These are phyloP conservation scores for Pythium folliculosum DNA, from an alignment of 352 stramenopile species.

Conservation along the genomic window DNA sequence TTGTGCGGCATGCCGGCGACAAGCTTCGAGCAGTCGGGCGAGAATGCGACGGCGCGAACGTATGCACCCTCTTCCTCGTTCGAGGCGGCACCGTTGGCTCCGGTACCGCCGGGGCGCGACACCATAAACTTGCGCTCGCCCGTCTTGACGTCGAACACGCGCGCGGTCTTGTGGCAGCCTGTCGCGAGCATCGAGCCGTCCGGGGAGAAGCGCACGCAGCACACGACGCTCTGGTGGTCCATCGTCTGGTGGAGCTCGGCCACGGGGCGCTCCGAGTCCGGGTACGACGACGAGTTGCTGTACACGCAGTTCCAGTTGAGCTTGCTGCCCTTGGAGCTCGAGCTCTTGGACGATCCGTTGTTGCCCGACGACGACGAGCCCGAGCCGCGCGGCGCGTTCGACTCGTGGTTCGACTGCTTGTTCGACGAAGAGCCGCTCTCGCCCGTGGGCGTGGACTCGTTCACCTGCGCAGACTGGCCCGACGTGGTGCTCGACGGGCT, in stretches of 20 bases:
- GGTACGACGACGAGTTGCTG: conserved; percentile 67
- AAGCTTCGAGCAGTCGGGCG: conserved; percentile 80
- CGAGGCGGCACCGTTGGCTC: conserved; percentile 38
- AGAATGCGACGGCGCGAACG: conserved; percentile 85
- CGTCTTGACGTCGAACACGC: conserved; percentile 87
- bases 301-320: conserved; percentile 88
- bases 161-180: conserved; percentile 84
- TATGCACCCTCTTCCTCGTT: conserved; percentile 83
- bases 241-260: conserved; percentile 88
- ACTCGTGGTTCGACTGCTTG: conserved; percentile 27
- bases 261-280: conserved; percentile 77
- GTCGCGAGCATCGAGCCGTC: conserved; percentile 87
- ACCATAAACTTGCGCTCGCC: conserved; percentile 83
- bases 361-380: conserved; percentile 31
- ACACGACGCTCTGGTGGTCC: conserved; percentile 89
- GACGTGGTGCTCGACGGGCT: conserved; percentile 49
- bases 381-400: conserved; percentile 12
- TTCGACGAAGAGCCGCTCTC: conserved; percentile 19
- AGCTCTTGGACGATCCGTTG: conserved; percentile 64
- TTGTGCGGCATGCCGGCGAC: conserved; percentile 89
- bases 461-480: conserved; percentile 23
- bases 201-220: conserved; percentile 82
- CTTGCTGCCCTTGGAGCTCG: conserved; percentile 78
- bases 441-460: conserved; percentile 37
- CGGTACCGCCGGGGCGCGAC: conserved; percentile 58